Conservation (phyloP, 2,329 filamentous ascomycete genomes). For the Epichloe bromicola region DNA sequence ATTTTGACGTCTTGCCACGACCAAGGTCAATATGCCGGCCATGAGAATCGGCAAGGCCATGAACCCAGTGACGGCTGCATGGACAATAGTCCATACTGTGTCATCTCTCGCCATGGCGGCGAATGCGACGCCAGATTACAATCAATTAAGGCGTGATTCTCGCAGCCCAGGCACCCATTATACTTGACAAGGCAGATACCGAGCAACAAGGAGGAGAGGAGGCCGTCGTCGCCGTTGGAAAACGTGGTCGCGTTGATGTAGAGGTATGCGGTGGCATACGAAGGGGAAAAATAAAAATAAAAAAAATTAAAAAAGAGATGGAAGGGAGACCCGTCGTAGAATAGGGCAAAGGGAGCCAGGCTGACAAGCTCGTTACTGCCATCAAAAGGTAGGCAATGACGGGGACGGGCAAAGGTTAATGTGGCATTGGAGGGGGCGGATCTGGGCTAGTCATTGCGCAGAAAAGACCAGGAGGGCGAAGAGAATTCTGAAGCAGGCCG, state of each 20-base stretch:
- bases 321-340: background rate
- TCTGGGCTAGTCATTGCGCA: conserved; percentile 2
- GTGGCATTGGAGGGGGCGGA: background rate
- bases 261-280: background rate
- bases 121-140: background rate
- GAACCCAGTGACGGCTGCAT: conserved; percentile 5
- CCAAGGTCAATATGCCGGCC: conserved; percentile 1
- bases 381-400: background rate
- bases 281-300: too few relatives aligned
- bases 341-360: background rate
- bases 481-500: background rate
- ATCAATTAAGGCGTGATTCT: background rate
- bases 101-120: conserved; percentile 1
- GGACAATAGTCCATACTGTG: conserved; percentile 6
- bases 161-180: background rate
- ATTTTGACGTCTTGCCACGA: conserved; percentile 1
- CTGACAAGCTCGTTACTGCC: background rate
- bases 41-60: conserved; percentile 4
- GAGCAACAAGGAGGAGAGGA: background rate
- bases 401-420: conserved; percentile 1
- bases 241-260: background rate
- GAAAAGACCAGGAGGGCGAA: conserved; percentile 1
- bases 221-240: background rate
- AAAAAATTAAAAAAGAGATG: background rate
- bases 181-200: conserved; percentile 1